phyloP scores from a whole-genome alignment of 306 rosid species.

The Purshia tridentata region DNA sequence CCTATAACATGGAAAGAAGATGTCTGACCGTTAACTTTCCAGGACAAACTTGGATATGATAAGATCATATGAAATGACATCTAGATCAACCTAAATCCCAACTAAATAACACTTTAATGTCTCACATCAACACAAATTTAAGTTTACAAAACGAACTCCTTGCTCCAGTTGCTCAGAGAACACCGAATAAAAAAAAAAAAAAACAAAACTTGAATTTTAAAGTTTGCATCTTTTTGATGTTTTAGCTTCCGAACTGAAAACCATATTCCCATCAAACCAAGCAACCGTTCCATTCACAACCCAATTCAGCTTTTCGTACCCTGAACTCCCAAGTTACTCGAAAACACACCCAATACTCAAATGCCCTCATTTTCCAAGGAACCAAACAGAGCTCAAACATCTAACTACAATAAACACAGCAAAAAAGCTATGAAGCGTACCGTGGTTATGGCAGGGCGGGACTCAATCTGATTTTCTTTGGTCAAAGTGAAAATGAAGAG shows the following conservation, averaged over 20 bases:
- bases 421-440: conserved; percentile 30
- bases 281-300: background rate
- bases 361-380: conserved; percentile 9
- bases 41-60: background rate
- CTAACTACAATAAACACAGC: background rate
- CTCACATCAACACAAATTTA: background rate
- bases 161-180: background rate
- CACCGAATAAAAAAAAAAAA: background rate
- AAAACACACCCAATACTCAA: background rate
- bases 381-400: conserved; percentile 8
- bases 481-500: conserved; percentile 65
- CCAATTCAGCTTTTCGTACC: conserved; percentile 13
- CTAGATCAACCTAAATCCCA: conserved; percentile 1
- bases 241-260: background rate
- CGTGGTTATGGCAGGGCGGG: conserved; percentile 61
- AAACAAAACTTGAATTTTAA: background rate
- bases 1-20: background rate
- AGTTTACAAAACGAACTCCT: background rate
- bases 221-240: background rate
- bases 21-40: background rate
- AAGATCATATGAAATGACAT: background rate
- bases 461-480: conserved; percentile 74
- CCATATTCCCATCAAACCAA: background rate
- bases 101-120: background rate
- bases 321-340: background rate